Evolutionary conservation across 2,329 filamentous ascomycete species (phyloP).

Genomic region (Thelonectria discophora): DNA sequence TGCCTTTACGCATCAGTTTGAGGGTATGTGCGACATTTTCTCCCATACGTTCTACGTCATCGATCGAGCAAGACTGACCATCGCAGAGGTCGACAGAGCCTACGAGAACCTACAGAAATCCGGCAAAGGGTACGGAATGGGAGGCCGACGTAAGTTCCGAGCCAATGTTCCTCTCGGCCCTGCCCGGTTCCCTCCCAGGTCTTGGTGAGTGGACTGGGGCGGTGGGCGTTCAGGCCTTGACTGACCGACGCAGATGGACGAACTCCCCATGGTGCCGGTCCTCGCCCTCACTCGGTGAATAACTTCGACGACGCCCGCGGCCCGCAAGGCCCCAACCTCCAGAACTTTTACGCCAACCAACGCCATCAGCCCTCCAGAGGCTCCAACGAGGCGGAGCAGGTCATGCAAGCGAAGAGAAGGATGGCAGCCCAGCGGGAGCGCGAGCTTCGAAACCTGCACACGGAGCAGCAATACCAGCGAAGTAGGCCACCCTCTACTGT

Average conservation of each 20-base stretch:
- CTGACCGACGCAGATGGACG: constrained; percentile 70
- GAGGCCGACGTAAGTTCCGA: constrained; percentile 82
- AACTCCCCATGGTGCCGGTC: constrained; percentile 66
- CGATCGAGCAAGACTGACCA: constrained; percentile 8
- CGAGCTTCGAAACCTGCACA: constrained; percentile 99
- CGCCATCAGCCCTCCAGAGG: constrained; percentile 87
- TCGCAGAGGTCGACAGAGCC: constrained; percentile 90
- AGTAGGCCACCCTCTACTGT: constrained; percentile 87
- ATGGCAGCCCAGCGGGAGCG: constrained; percentile 99
- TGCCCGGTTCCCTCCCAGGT: constrained; percentile 29
- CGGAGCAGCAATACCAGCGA: constrained; percentile 99
- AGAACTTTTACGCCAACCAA: constrained; percentile 94
- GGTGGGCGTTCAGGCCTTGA: constrained; percentile 29
- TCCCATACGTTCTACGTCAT: background rate
- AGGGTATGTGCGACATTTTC: constrained; percentile 68
- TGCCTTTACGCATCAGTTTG: constrained; percentile 88
- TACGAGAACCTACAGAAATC: constrained; percentile 97
- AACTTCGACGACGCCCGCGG: constrained; percentile 80
- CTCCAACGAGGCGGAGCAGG: constrained; percentile 92
- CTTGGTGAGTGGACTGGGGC: constrained; percentile 32
- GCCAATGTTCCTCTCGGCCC: constrained; percentile 10
- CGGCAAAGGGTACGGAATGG: constrained; percentile 84
- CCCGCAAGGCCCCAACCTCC: constrained; percentile 77
- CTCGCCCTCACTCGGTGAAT: constrained; percentile 84
- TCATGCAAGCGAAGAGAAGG: constrained; percentile 98